Conservation (phyloP, 2,329 filamentous ascomycete genomes). For the Dactylella cylindrospora region DNA sequence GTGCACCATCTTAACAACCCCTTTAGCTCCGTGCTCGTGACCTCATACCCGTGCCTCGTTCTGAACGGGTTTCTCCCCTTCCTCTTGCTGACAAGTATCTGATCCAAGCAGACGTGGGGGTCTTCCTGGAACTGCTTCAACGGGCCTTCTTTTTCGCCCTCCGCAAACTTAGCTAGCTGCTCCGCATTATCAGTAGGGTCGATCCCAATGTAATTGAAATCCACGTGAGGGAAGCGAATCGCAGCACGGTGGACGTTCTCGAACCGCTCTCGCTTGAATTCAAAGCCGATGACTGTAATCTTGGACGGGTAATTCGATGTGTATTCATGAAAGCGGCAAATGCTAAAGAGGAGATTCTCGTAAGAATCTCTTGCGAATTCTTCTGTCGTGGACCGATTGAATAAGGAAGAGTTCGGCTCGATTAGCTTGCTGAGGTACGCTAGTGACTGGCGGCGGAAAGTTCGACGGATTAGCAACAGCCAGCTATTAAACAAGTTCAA, state of each 20-base stretch:
- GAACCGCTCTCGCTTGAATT: slow-evolving; percentile 67
- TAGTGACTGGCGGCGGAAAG: slow-evolving; percentile 3
- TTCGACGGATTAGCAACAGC: neutral
- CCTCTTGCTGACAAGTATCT: slow-evolving; percentile 49
- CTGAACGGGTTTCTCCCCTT: slow-evolving; percentile 49
- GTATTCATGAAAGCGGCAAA: slow-evolving; percentile 59
- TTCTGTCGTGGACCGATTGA: slow-evolving; percentile 56
- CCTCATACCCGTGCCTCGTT: slow-evolving; percentile 46
- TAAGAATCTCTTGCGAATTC: slow-evolving; percentile 78
- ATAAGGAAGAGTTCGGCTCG: slow-evolving; percentile 24
- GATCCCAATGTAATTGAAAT: slow-evolving; percentile 62
- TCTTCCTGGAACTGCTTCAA: slow-evolving; percentile 49
- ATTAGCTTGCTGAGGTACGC: slow-evolving; percentile 35
- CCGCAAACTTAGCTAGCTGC: slow-evolving; percentile 14
- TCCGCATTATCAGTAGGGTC: slow-evolving; percentile 58
- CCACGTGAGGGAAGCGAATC: slow-evolving; percentile 58
- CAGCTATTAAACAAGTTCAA: neutral
- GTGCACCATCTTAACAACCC: slow-evolving; percentile 45
- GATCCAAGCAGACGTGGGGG: slow-evolving; percentile 46
- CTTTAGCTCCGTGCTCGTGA: slow-evolving; percentile 44
- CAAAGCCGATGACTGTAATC: slow-evolving; percentile 68
- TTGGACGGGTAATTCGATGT: slow-evolving; percentile 59
- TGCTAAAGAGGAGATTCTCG: slow-evolving; percentile 77
- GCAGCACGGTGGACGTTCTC: slow-evolving; percentile 66
- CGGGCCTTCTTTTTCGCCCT: slow-evolving; percentile 31